phyloP scores from a whole-genome alignment of 2,329 filamentous ascomycete species.

The Boeremia lycopersici region DNA sequence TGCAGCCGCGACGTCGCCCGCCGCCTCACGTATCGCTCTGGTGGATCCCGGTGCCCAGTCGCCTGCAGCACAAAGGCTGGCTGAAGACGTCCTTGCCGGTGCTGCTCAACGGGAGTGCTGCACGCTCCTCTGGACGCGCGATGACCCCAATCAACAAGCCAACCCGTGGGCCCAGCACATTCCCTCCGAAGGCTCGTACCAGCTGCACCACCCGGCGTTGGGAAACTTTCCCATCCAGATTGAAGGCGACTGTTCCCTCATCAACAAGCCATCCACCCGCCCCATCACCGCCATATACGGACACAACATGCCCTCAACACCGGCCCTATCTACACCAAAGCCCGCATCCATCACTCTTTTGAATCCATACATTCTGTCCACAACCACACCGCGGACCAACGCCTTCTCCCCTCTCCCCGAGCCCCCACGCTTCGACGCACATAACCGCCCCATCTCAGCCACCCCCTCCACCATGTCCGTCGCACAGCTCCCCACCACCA shows the following conservation, averaged over 20 bases:
- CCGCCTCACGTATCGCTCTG: slow-evolving; percentile 61
- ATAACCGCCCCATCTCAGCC: slow-evolving; percentile 37
- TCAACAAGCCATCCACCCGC: slow-evolving; percentile 44
- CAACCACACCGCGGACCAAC: slow-evolving; percentile 40
- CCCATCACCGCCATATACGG: slow-evolving; percentile 49
- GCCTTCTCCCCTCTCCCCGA: slow-evolving; percentile 40
- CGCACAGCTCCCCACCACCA: slow-evolving; percentile 41
- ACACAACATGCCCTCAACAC: slow-evolving; percentile 46
- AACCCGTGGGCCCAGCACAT: slow-evolving; percentile 48
- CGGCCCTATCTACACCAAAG: slow-evolving; percentile 36
- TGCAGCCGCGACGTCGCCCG: slow-evolving; percentile 52
- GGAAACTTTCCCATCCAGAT: slow-evolving; percentile 52
- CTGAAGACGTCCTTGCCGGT: slow-evolving; percentile 64
- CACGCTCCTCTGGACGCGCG: slow-evolving; percentile 68
- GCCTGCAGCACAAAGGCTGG: slow-evolving; percentile 64
- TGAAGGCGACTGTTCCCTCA: slow-evolving; percentile 50
- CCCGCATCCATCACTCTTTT: slow-evolving; percentile 45
- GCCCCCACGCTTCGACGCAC: slow-evolving; percentile 30
- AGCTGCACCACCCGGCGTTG: slow-evolving; percentile 53
- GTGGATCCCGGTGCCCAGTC: slow-evolving; percentile 71
- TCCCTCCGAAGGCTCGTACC: slow-evolving; percentile 49
- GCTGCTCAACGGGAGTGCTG: slow-evolving; percentile 73
- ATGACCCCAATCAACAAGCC: slow-evolving; percentile 43
- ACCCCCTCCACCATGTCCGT: slow-evolving; percentile 44
- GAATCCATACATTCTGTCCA: slow-evolving; percentile 48